Evolutionary conservation across 2,329 filamentous ascomycete genomes (phyloP), one percentile per base, ranked within the genome.

Genomic region (Aspergillus udagawae): DNA sequence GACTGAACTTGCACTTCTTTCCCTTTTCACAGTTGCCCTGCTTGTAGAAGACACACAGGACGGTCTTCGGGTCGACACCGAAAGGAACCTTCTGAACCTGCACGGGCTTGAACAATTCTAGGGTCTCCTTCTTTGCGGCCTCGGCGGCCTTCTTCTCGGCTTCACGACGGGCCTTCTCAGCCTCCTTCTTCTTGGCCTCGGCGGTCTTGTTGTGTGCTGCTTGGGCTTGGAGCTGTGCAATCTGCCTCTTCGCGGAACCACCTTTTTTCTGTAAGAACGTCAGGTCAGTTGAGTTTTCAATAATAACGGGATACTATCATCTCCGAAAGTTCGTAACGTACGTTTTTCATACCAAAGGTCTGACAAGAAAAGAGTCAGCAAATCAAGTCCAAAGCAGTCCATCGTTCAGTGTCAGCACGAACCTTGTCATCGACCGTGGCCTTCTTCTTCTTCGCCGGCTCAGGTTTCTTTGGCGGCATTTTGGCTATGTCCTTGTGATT

Each of bases 301-400:
- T 17, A 17, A 17, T 38, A 17, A 17, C 4, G 5, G 14, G 5
- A 17, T 7, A 14, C 6, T 17, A 38, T 17, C 5, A 14, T 17
- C 29, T 14, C 14, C 32, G 14, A 38, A 3, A 38, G 4, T n/a
- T 58, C 50, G 45, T 58, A 55, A 75, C 77, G 66, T 76, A 82
- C 80, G 74, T 99, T 99, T 80, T 99, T 99, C 94, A 99, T 97
- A 68, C 94, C 94, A 82, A 99, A 99, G 51, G 94, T 96, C 80
- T 82, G 58, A 25, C 14, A 49, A 9, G 42, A 45, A 38, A 10
- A 57, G 51, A 47, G 48, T 56, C 68, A 55, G 70, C 65, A 57
- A 48, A 48, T 54, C n/a, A 48, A 20, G 28, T 49, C 60, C 25
- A 45, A 54, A 65, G 61, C 55, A 29, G 51, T 23, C 49, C 29